Evolutionary conservation across 305 asterid species (phyloP), one percentile per base, ranked within the genome.

Genomic region (Vinca major): DNA sequence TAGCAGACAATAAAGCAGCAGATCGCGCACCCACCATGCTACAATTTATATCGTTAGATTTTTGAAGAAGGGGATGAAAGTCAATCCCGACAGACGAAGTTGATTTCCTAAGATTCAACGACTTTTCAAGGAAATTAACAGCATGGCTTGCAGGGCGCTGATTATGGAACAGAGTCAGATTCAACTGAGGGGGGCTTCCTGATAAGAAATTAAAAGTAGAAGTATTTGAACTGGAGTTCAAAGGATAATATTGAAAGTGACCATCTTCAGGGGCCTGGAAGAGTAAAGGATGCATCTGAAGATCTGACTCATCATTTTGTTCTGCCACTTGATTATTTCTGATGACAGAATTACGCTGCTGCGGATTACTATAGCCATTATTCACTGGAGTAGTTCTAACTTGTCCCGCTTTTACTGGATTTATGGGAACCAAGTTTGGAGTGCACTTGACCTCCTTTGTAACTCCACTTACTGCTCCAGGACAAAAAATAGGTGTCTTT

Each of bases 281-380:
- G 74, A 92, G 84, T 39, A 90, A 84, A 77, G 98, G 98, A 84
- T 92, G 98, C 94, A 92, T 89, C 81, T 84, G 90, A 76, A 87
- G 89, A 81, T 85, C 96, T 43, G 88, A 71, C 33, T 80, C 84
- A 26, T 75, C 86, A 68, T 80, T 80, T 75, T 83, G 83, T 65
- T 75, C 89, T 3, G 75, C 63, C 67, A 66, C 75, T 75, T 56
- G 43, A 69, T 73, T 83, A 65, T 80, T 77, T 67, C 61, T 71
- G 39, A 73, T 66, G 65, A 70, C 78, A 55, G 85, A 71, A 63
- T 69, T 80, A 65, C 74, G 77, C 40, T 69, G 82, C 43, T 76
- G 84, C 84, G 62, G 91, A 67, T 70, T 68, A 61, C 77, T 63
- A 60, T 81, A 55, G 73, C 68, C 74, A 67, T 58, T 62, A 65